These are phyloP conservation scores for Wickerhamomyces rabaulensis DNA, from an alignment of 805 yeast species.

Conservation along the genomic window DNA sequence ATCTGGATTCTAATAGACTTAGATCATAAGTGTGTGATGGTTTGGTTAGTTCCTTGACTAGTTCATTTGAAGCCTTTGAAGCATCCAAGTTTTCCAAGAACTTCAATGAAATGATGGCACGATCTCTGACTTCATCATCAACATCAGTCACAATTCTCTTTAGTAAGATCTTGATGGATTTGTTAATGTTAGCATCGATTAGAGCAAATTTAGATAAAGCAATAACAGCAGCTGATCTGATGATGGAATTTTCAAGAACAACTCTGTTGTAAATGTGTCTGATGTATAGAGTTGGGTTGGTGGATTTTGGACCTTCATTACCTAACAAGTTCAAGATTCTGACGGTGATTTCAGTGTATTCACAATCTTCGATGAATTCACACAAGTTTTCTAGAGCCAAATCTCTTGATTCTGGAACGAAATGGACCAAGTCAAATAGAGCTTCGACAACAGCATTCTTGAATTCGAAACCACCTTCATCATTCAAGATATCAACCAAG, in stretches of 20 bases:
- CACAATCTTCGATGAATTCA: slow-evolving; percentile 98
- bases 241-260: slow-evolving; percentile 90
- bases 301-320: slow-evolving; percentile 85
- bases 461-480: slow-evolving; percentile 84
- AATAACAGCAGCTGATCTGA: slow-evolving; percentile 92
- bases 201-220: slow-evolving; percentile 89
- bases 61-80: slow-evolving; percentile 28
- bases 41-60: slow-evolving; percentile 48
- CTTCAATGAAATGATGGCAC: slow-evolving; percentile 83
- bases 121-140: slow-evolving; percentile 97
- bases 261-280: slow-evolving; percentile 96
- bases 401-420: slow-evolving; percentile 79
- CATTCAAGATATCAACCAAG: slow-evolving; percentile 77
- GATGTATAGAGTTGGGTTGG: slow-evolving; percentile 84
- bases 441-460: slow-evolving; percentile 90
- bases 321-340: slow-evolving; percentile 89
- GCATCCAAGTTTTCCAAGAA: slow-evolving; percentile 41
- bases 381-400: slow-evolving; percentile 82
- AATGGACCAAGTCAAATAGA: slow-evolving; percentile 83
- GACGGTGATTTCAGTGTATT: slow-evolving; percentile 89
- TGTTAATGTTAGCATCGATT: slow-evolving; percentile 57
- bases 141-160: slow-evolving; percentile 80
- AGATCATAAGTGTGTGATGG: slow-evolving; percentile 70
- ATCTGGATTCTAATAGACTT: slow-evolving; percentile 69
- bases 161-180: slow-evolving; percentile 70